These are phyloP conservation scores for Oryza australiensis DNA, from an alignment of 176 grass and related monocot genomes.

Conservation along the genomic window DNA sequence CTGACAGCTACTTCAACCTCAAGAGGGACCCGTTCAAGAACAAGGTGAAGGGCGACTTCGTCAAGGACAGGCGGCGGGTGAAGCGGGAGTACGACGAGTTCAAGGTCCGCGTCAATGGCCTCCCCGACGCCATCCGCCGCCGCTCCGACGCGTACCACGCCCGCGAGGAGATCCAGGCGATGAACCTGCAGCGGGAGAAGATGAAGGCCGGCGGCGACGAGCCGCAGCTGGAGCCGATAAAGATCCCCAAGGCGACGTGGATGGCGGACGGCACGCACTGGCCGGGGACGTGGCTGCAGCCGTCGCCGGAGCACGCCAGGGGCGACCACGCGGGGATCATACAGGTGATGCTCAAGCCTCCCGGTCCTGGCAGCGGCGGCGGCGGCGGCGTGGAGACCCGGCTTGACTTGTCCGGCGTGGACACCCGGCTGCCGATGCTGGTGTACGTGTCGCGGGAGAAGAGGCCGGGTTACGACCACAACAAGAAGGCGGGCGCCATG, in stretches of 20 bases:
- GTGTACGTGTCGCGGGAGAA: constrained; percentile 95
- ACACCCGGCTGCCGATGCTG: constrained; percentile 85
- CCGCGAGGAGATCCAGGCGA: constrained; percentile 96
- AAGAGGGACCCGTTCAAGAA: constrained; percentile 94
- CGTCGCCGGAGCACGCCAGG: constrained; percentile 71
- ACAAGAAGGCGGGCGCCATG: constrained; percentile 98
- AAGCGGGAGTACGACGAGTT: constrained; percentile 98
- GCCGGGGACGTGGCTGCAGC: constrained; percentile 87
- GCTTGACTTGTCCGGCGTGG: constrained; percentile 66
- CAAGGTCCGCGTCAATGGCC: constrained; percentile 88
- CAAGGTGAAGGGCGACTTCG: constrained; percentile 88
- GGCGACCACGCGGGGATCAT: constrained; percentile 93
- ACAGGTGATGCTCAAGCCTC: constrained; percentile 52
- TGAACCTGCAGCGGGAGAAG: constrained; percentile 85
- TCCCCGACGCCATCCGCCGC: constrained; percentile 87
- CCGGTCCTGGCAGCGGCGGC: not conserved
- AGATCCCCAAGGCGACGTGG: constrained; percentile 95
- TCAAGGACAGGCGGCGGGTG: constrained; percentile 85
- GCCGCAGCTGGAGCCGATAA: constrained; percentile 65
- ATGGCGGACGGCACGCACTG: constrained; percentile 98
- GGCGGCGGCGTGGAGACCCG: too few relatives aligned
- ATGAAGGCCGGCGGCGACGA: constrained; percentile 75
- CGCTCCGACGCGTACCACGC: constrained; percentile 93
- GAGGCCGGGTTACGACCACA: constrained; percentile 93
- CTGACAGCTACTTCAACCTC: constrained; percentile 89